Percentiles rank a stretch among this genome's conserved stretches.
Conservation (phyloP, 2,329 filamentous ascomycete genomes). For the Cercospora berteroae region DNA sequence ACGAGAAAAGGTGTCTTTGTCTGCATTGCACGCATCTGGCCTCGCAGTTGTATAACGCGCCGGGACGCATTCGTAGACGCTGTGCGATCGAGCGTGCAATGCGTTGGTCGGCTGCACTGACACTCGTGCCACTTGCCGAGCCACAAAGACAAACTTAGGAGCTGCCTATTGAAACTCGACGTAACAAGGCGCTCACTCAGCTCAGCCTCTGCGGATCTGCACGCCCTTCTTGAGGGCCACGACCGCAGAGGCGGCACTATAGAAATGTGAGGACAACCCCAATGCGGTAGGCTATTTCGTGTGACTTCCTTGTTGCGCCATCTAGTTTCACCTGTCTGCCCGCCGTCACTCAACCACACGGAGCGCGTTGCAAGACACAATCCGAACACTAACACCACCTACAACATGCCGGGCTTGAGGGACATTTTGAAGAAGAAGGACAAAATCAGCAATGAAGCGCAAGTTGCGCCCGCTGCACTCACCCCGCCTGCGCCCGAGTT, state of each 20-base stretch:
- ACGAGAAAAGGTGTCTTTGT: not conserved
- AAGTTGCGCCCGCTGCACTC: not conserved
- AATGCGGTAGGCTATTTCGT: conserved; percentile 8
- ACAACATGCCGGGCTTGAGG: conserved; percentile 56
- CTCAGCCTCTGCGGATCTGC: conserved; percentile 10
- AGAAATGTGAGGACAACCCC: not conserved
- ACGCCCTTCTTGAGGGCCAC: not conserved
- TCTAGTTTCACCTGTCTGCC: not conserved
- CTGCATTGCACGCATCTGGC: not conserved
- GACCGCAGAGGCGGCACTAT: not conserved
- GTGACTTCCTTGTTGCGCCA: not conserved
- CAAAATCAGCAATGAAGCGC: conserved; percentile 44
- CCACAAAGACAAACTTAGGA: not conserved
- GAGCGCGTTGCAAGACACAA: no score
- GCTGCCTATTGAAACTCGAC: not conserved
- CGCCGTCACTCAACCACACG: not conserved
- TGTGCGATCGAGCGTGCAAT: not conserved
- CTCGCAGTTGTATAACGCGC: not conserved
- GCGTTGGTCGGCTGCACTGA: not conserved
- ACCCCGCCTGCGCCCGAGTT: conserved; percentile 58
- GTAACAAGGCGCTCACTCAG: not conserved
- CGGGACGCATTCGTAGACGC: not conserved
- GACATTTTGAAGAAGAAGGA: conserved; percentile 64
- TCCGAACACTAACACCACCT: no score
- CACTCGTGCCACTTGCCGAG: not conserved